Evolutionary conservation across 73 alveolate genomes (phyloP).

Genomic region (Tetrahymena elliotti): DNA sequence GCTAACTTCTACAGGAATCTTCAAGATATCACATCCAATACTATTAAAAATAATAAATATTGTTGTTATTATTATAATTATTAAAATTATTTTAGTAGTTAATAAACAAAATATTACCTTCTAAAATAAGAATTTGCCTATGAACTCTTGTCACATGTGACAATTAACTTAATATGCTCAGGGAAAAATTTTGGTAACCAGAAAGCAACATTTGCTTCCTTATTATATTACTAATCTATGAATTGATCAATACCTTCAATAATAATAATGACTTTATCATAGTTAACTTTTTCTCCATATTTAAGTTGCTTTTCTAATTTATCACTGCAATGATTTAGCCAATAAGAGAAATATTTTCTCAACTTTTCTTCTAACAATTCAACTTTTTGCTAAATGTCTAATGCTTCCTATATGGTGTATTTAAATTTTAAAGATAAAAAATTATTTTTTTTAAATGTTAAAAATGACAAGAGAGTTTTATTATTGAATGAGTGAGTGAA

Average conservation of each 20-base stretch:
- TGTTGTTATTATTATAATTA: too few relatives aligned
- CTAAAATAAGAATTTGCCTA: slow-evolving; percentile 53
- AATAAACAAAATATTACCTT: not conserved
- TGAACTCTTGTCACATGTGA: slow-evolving; percentile 47
- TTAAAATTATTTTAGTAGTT: too few relatives aligned
- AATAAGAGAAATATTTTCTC: slow-evolving; percentile 52
- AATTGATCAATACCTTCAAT: slow-evolving; percentile 61
- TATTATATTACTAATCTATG: slow-evolving; percentile 35
- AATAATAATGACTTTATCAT: slow-evolving; percentile 41
- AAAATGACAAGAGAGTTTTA: not conserved
- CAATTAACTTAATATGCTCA: slow-evolving; percentile 48
- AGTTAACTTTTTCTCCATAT: slow-evolving; percentile 26
- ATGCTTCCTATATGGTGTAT: not conserved
- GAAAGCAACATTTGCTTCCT: slow-evolving; percentile 57
- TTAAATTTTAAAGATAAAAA: not conserved
- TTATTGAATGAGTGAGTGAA: too few relatives aligned
- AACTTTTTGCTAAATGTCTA: slow-evolving; percentile 49
- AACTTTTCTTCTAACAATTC: slow-evolving; percentile 64
- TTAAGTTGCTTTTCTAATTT: slow-evolving; percentile 40
- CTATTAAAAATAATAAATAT: too few relatives aligned
- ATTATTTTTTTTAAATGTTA: too few relatives aligned
- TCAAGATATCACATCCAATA: not conserved
- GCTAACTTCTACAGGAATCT: not conserved
- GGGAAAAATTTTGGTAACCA: slow-evolving; percentile 71
- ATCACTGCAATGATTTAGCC: slow-evolving; percentile 59